phyloP scores from a whole-genome alignment of 768 basidiomycete genomes.

The Boletus pseudo-olivaceus region DNA sequence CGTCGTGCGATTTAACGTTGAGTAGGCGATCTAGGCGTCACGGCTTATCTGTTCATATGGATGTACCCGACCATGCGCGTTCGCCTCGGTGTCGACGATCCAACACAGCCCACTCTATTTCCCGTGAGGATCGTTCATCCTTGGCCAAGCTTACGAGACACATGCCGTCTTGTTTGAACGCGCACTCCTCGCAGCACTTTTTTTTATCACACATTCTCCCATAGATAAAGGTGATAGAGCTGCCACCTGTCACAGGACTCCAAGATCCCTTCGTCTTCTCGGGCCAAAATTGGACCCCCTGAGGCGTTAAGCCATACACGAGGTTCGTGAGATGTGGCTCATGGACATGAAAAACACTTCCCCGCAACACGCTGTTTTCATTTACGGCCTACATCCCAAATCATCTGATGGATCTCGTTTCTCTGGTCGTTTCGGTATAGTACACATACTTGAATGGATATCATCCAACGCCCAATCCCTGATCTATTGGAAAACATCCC shows the following conservation, averaged over 20 bases:
- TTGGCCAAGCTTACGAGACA: conserved; percentile 12
- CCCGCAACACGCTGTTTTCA: conserved; percentile 28
- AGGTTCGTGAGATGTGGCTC: conserved; percentile 14
- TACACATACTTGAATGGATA: conserved; percentile 15
- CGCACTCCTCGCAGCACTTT: neutral
- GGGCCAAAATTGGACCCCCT: conserved; percentile 8
- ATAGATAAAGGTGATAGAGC: conserved; percentile 19
- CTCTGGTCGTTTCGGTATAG: neutral
- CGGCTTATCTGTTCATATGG: neutral
- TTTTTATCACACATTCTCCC: conserved; percentile 11
- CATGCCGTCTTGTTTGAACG: neutral
- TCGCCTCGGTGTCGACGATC: conserved; percentile 16
- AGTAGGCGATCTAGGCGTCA: neutral
- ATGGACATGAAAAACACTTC: conserved; percentile 14
- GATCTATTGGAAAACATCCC: conserved; percentile 1
- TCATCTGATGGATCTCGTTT: conserved; percentile 3
- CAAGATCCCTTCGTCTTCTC: neutral
- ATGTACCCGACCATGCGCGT: neutral
- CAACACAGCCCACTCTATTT: conserved; percentile 1
- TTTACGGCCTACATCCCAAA: conserved; percentile 14
- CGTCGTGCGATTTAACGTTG: neutral
- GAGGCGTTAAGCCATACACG: conserved; percentile 15
- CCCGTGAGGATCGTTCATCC: conserved; percentile 7
- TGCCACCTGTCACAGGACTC: conserved; percentile 4
- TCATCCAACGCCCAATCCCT: conserved; percentile 11